Base-by-base conservation (phyloP, 768 basidiomycete species). In the Boletus patriciae region DNA sequence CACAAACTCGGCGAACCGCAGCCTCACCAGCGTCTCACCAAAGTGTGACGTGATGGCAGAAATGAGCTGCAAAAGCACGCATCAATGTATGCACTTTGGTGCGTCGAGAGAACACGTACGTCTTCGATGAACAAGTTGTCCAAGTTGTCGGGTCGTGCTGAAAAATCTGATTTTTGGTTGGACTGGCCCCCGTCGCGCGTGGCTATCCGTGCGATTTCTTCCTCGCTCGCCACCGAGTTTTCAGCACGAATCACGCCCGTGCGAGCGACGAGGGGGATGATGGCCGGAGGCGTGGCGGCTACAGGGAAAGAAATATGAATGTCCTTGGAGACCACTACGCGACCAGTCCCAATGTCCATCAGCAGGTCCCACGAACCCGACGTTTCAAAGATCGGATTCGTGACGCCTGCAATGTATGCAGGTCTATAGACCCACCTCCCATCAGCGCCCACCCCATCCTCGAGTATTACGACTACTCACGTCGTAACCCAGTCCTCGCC, bases 361-460 rank as follows among this genome's bases (percentile, higher is more conserved):
- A 98, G 77, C 9, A 99, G 77, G 71, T 99, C 97, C 97, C 97
- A 99, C 13, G 83, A 80, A 0, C 87, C 84, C 0, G 88, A 83
- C 1, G 88, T 78, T 66, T 96, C 93, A 73, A 98, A 98, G 45
- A 98, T 94, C 3, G 95, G 97, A 66, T 99, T 99, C 1, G 92
- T 95, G 3, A 98, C 96, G 1, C 97, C 97, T 11, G 95, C 97
- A 50, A 99, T 94, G 68, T 88, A 99, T 13, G 92, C 96, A 5
- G 90, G 87, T 38, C 93, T 94, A 61, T 38, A 36, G 6, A 49
- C 16, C n/a, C 45, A 60, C 10, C 37, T 36, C 40, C 46, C 42
- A 57, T 55, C 25, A 65, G 51, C 31, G 40, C 55, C n/a, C 12
- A 52, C 44, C 29, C 42, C 7, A 2, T 12, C 33, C n/a, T 31